A percentile compares a stretch with the other conserved stretches of the same genome.
Conservation (phyloP, 768 basidiomycete species). For the Lactarius sp. region DNA sequence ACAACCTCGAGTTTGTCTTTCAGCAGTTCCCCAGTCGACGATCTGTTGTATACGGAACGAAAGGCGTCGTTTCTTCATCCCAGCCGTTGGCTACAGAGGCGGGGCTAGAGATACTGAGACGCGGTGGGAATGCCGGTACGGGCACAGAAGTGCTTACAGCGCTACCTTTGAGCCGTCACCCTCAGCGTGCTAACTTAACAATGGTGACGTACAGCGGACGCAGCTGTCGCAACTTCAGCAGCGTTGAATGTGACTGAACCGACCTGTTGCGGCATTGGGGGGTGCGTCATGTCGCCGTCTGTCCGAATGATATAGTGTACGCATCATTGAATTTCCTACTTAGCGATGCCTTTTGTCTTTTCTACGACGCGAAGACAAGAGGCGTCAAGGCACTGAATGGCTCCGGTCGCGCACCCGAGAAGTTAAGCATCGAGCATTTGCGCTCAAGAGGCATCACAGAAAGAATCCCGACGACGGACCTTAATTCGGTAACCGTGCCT, state of each 20-base stretch:
- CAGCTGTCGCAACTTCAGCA: slow-evolving; percentile 89
- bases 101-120: slow-evolving; percentile 84
- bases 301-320: no score
- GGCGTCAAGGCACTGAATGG: slow-evolving; percentile 87
- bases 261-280: slow-evolving; percentile 87
- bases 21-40: slow-evolving; percentile 77
- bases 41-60: slow-evolving; percentile 61
- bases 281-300: slow-evolving; percentile 40
- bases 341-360: slow-evolving; percentile 90
- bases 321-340: no score
- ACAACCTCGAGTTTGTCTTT: slow-evolving; percentile 60
- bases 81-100: slow-evolving; percentile 91
- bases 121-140: slow-evolving; percentile 93
- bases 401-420: slow-evolving; percentile 81
- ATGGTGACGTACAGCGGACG: slow-evolving; percentile 58
- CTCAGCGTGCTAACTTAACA: background rate
- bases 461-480: slow-evolving; percentile 70
- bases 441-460: slow-evolving; percentile 65
- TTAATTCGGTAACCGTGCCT: slow-evolving; percentile 91
- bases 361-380: slow-evolving; percentile 80
- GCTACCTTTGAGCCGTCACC: background rate
- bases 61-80: slow-evolving; percentile 74
- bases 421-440: slow-evolving; percentile 68
- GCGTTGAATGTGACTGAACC: slow-evolving; percentile 92
- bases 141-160: background rate